Conservation (phyloP, 1,284 basidiomycete species). For the Cronartium quercuum region DNA sequence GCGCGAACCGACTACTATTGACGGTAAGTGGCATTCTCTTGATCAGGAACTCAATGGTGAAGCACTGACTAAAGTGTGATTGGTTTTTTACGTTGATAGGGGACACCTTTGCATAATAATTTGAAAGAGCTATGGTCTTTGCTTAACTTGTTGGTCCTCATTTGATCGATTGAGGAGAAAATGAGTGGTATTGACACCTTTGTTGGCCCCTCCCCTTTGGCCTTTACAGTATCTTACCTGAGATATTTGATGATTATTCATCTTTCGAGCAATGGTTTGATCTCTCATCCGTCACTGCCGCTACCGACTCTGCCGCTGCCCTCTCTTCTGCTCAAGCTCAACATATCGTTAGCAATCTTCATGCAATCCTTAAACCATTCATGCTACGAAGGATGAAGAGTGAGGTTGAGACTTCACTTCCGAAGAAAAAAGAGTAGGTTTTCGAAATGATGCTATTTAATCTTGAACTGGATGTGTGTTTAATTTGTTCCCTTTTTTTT, state of each 20-base stretch:
- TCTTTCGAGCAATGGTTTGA: conserved; percentile 82
- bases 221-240: conserved; percentile 61
- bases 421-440: conserved; percentile 74
- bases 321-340: conserved; percentile 60
- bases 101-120: conserved; percentile 65
- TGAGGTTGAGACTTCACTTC: conserved; percentile 76
- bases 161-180: conserved; percentile 17
- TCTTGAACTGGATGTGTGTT: neutral
- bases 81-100: neutral
- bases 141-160: conserved; percentile 64
- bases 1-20: conserved; percentile 80
- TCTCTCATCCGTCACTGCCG: conserved; percentile 45
- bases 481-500: neutral
- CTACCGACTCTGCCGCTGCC: conserved; percentile 50
- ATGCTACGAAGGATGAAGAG: conserved; percentile 83
- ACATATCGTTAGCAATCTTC: conserved; percentile 70
- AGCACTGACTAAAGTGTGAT: conserved; percentile 47
- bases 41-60: too few species aligned
- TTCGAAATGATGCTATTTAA: neutral
- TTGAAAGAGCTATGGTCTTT: conserved; percentile 88
- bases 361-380: conserved; percentile 89
- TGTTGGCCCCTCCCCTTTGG: too few species aligned
- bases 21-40: conserved; percentile 91
- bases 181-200: too few species aligned
- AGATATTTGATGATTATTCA: conserved; percentile 82